These are phyloP conservation scores for Chiua virens DNA, from an alignment of 768 basidiomycete species.

Conservation along the genomic window DNA sequence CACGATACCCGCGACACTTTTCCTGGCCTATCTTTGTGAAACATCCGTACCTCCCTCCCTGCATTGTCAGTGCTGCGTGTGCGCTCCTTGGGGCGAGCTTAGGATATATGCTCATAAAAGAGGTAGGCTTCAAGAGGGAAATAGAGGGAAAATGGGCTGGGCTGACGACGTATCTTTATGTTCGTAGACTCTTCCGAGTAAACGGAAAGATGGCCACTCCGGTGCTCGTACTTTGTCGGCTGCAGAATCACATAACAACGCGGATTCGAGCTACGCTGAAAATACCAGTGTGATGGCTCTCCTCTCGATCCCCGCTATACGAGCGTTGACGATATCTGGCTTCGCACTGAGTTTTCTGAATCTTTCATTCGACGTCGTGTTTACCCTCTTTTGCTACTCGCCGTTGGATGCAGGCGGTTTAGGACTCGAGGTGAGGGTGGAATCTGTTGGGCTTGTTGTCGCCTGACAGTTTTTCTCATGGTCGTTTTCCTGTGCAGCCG, in stretches of 20 bases:
- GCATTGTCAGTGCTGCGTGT: slow-evolving; percentile 9
- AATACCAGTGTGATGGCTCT: slow-evolving; percentile 35
- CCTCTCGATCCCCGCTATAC: slow-evolving; percentile 50
- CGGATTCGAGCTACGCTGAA: neutral
- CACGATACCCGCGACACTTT: slow-evolving; percentile 11
- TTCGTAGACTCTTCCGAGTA: slow-evolving; percentile 17
- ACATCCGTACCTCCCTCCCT: slow-evolving; percentile 20
- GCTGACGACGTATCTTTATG: neutral
- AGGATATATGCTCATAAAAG: slow-evolving; percentile 19
- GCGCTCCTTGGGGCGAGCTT: slow-evolving; percentile 7
- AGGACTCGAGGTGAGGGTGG: slow-evolving; percentile 45
- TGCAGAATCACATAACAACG: neutral
- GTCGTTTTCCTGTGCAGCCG: slow-evolving; percentile 33
- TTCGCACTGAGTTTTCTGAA: slow-evolving; percentile 50
- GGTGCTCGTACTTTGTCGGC: neutral
- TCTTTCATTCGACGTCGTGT: slow-evolving; percentile 61
- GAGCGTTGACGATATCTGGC: slow-evolving; percentile 50
- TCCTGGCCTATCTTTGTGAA: slow-evolving; percentile 11
- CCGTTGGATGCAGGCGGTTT: slow-evolving; percentile 55
- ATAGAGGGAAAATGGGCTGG: neutral
- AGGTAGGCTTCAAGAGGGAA: slow-evolving; percentile 7
- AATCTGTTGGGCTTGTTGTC: slow-evolving; percentile 6
- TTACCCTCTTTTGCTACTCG: slow-evolving; percentile 67
- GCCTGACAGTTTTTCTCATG: no score
- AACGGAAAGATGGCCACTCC: neutral